phyloP scores from a whole-genome alignment of 805 yeast genomes.

The Cyberlindnera bimundalis region DNA sequence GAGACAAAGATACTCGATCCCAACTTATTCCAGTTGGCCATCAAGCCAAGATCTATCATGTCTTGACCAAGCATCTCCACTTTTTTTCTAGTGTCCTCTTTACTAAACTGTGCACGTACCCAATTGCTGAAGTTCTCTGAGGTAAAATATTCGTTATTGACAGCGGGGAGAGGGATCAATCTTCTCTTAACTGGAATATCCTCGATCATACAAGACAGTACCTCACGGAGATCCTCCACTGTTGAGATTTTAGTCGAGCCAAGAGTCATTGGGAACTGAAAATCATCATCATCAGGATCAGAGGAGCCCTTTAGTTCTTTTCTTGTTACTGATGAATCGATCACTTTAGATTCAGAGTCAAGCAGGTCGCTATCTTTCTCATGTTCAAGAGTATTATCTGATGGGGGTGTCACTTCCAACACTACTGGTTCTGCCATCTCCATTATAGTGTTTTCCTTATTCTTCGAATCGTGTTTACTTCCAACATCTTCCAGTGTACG shows the following conservation, averaged over 20 bases:
- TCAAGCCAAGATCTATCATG: conserved; percentile 24
- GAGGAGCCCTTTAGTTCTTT: neutral
- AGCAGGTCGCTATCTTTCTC: neutral
- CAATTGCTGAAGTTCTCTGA: conserved; percentile 27
- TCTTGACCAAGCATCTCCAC: conserved; percentile 34
- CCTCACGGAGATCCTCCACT: conserved; percentile 16
- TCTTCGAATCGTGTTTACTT: neutral
- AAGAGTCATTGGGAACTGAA: conserved; percentile 25
- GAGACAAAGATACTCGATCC: conserved; percentile 16
- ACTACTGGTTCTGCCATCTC: neutral
- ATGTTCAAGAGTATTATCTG: neutral
- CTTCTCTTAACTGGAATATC: conserved; percentile 26
- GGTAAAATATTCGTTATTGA: conserved; percentile 29
- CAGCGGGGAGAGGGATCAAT: conserved; percentile 30
- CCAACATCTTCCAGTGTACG: conserved; percentile 18
- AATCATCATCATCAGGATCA: conserved; percentile 18
- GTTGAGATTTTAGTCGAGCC: conserved; percentile 17
- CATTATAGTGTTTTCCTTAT: neutral
- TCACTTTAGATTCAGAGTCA: neutral
- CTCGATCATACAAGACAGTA: conserved; percentile 10
- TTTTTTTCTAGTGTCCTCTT: conserved; percentile 29
- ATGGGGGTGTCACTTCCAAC: neutral
- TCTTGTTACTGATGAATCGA: neutral
- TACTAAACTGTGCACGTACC: conserved; percentile 21
- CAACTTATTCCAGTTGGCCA: conserved; percentile 27